Base-by-base conservation (phyloP, 805 yeast species). In the Millerozyma miso region DNA sequence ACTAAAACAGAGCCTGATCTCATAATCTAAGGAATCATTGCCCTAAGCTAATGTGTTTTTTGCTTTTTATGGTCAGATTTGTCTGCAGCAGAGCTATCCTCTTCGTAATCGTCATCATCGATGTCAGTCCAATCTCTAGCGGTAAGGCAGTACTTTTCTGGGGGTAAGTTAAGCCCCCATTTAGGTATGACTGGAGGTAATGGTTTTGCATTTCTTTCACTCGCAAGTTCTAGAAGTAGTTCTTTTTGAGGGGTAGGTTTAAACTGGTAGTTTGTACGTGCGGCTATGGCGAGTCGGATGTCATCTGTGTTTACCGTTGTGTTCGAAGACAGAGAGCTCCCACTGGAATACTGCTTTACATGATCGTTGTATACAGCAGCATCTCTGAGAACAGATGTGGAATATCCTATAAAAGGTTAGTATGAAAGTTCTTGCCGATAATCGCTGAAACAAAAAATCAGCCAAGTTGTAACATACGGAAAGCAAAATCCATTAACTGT, bases 401-500 rank as follows among this genome's bases (percentile, higher is more conserved):
- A 88, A 71, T 93, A 93, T 48, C 84, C 73, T 66, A 35, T 10
- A 37, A 2, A 15, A 14, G 17, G 23, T 50, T 43, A 39, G 48
- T 40, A 40, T 13, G 18, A 23, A 7, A 23, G 29, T 7, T 10
- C 6, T 23, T n/a, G n/a, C n/a, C n/a, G 29, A 23, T 23, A 10
- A 23, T 23, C 10, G 29, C 29, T 23, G 29, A 10, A 23, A 23
- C 10, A 7, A 10, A 10, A 23, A n/a, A n/a, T 23, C 6, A 6
- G 10, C 29, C 29, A 23, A 6, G 10, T 23, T 23, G 10, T 19
- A 35, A 66, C 72, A 50, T 51, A 67, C 83, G 65, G 64, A 87
- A 84, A 12, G 99, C 98, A 69, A 93, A 93, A 61, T 93, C 99
- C 96, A 95, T 88, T 44, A 93, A 72, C 61, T 93, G 98, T 18